Base-by-base conservation (phyloP, 805 yeast genomes). In the Kuraishia capsulata region DNA sequence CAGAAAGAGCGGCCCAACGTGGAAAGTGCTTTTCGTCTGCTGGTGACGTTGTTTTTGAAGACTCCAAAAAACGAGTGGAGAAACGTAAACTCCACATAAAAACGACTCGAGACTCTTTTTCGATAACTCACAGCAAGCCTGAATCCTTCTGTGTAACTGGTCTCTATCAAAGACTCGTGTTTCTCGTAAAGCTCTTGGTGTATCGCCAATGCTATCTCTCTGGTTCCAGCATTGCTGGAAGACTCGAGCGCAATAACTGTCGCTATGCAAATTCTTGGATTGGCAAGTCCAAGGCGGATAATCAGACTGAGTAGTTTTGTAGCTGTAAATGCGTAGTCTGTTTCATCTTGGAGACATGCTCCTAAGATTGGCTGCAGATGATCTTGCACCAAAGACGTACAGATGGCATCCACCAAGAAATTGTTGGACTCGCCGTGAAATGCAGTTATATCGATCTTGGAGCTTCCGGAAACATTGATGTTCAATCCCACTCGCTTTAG, bases 161-260 rank as follows among this genome's bases (percentile, higher is more conserved):
- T 58, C 35, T 81, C 89, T 18, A 84, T 71, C 50, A 87, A 64
- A 2, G 86, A 72, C 51, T 83, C 90, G 50, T 83, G 77, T 42
- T 78, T 81, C 17, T 72, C 79, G 46, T 71, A 75, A 3, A 86
- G 48, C 6, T 68, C 73, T 17, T 52, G 51, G 46, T 82, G 83
- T 39, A 83, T 57, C 1, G 64, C 66, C 1, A 62, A 41, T 0
- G 88, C 86, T 9, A 69, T 56, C 3, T 52, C 53, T 24, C 69
- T 62, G 14, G 82, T 64, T 9, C 56, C 51, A 3, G 51, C 52
- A 14, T 62, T 56, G 1, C 62, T 56, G 0, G 86, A 75, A 0
- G 83, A 65, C 41, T 78, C 78, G 26, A 87, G 59, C 0, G 90
- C 90, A 40, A 85, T 69, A 1, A 84, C 65, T 0, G 88, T 79